Base-by-base conservation (phyloP, 2,329 filamentous ascomycete species). In the Fusarium nisikadoi region DNA sequence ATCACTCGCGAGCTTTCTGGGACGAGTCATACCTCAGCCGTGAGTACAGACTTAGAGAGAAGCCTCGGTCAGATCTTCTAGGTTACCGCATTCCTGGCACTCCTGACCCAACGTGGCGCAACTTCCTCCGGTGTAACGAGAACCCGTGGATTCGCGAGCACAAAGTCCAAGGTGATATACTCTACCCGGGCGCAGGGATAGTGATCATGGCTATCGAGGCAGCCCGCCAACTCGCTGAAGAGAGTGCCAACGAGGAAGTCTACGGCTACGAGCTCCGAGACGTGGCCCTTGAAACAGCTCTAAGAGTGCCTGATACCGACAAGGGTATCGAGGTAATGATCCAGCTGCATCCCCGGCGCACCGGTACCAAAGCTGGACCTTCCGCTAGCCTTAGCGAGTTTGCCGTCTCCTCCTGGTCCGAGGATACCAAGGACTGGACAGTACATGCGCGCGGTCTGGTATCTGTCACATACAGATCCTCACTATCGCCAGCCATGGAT, bases 101-200 rank as follows among this genome's bases (percentile, higher is more conserved):
- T 53, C 66, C 1, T 88, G 83, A 83, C 74, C 83, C 6, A 84
- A 84, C 50, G 41, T 84, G 8, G 68, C 86, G 1, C 73, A 77
- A 6, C 60, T 82, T 3, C 75, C 76, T 2, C 79, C 86, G 31
- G 62, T 50, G 47, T 25, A 50, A 14, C 8, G 31, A 50, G 16
- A 50, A 81, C 1, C 81, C 83, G 0, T 88, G 86, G 86, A 59
- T 87, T 4, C 65, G 69, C 0, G 82, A 86, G 45, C 85, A 89
- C 69, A 77, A 75, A 27, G 65, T 88, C 2, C 75, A 80, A 9
- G 75, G 76, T 0, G 73, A 81, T 14, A 71, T 83, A 6, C 74
- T 87, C 2, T 84, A 84, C 38, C 85, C 86, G 0, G 80, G 71
- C 8, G 81, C 85, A 4, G 84, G 79, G 0, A 86, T 83, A 59